Conservation (phyloP, 768 basidiomycete species). For the Guyanaporus albipodus region DNA sequence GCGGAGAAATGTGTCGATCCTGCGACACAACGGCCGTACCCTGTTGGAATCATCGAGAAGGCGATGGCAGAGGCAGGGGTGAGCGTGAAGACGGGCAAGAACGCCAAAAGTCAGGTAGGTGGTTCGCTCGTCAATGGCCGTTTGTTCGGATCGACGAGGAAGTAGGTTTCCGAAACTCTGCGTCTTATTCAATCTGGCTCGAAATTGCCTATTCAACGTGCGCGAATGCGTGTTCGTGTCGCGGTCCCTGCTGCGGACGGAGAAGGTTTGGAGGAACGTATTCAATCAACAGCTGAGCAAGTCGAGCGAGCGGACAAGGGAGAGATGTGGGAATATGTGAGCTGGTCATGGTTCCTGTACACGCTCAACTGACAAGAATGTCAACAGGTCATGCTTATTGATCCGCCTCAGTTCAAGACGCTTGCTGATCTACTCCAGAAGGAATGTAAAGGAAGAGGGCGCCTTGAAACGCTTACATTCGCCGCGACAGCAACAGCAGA, state of each 20-base stretch:
- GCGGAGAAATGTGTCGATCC: constrained; percentile 97
- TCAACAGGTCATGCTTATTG: constrained; percentile 82
- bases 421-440: constrained; percentile 88
- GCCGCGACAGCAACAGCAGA: constrained; percentile 63
- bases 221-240: constrained; percentile 88
- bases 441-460: constrained; percentile 83
- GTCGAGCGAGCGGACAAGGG: constrained; percentile 80
- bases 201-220: constrained; percentile 88
- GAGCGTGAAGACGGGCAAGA: constrained; percentile 84
- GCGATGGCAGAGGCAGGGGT: constrained; percentile 95
- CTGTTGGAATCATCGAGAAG: constrained; percentile 95
- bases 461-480: constrained; percentile 79
- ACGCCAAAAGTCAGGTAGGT: constrained; percentile 87
- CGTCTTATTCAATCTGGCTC: constrained; percentile 76
- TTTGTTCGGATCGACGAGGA: not conserved
- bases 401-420: constrained; percentile 86
- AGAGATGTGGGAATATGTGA: constrained; percentile 84
- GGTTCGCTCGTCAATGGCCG: not conserved
- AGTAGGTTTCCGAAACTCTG: constrained; percentile 86
- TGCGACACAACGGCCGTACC: constrained; percentile 80
- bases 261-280: constrained; percentile 63
- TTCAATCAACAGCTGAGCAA: constrained; percentile 71
- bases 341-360: constrained; percentile 27
- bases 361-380: constrained; percentile 9
- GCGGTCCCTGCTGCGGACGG: constrained; percentile 65